Evolutionary conservation across 345 rosid species (phyloP).

Genomic region (Melastoma malabathricum): DNA sequence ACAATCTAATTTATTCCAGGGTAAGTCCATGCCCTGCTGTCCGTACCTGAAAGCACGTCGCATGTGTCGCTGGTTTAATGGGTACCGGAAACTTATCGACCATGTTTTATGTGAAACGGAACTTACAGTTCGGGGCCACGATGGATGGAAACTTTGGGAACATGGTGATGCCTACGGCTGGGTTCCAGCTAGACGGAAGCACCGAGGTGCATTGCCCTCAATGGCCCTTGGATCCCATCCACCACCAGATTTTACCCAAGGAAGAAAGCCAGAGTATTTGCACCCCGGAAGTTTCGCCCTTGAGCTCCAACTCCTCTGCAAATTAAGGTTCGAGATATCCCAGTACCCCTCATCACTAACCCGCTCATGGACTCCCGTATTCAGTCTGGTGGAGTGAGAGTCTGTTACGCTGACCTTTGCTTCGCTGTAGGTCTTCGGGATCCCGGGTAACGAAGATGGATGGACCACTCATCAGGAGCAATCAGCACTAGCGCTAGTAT

Average conservation of each 20-base stretch:
- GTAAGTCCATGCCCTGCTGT: not conserved
- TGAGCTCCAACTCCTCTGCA: slow-evolving; percentile 52
- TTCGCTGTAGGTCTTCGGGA: too few relatives aligned
- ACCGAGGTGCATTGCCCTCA: slow-evolving; percentile 58
- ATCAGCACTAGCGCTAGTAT: too few relatives aligned
- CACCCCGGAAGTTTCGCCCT: slow-evolving; percentile 40
- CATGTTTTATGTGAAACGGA: not conserved
- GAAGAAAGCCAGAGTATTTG: slow-evolving; percentile 38
- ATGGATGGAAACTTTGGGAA: slow-evolving; percentile 46
- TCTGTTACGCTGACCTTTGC: too few relatives aligned
- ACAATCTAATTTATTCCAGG: slow-evolving; percentile 17
- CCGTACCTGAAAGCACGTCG: not conserved
- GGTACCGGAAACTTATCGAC: not conserved
- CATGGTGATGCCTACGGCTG: slow-evolving; percentile 52
- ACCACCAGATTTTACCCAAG: slow-evolving; percentile 59
- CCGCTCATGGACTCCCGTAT: too few relatives aligned
- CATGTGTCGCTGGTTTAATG: slow-evolving; percentile 2
- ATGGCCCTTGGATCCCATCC: slow-evolving; percentile 45
- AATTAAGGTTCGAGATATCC: slow-evolving; percentile 36
- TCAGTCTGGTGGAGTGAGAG: too few relatives aligned
- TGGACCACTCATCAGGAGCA: too few relatives aligned
- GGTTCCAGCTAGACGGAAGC: slow-evolving; percentile 33
- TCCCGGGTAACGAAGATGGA: too few relatives aligned
- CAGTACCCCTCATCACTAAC: too few relatives aligned
- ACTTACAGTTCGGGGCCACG: slow-evolving; percentile 45